Percentiles rank a stretch among this genome's conserved stretches.
These are phyloP conservation scores for Colletotrichum tropicale DNA, from an alignment of 2,329 filamentous ascomycete species.

Conservation along the genomic window DNA sequence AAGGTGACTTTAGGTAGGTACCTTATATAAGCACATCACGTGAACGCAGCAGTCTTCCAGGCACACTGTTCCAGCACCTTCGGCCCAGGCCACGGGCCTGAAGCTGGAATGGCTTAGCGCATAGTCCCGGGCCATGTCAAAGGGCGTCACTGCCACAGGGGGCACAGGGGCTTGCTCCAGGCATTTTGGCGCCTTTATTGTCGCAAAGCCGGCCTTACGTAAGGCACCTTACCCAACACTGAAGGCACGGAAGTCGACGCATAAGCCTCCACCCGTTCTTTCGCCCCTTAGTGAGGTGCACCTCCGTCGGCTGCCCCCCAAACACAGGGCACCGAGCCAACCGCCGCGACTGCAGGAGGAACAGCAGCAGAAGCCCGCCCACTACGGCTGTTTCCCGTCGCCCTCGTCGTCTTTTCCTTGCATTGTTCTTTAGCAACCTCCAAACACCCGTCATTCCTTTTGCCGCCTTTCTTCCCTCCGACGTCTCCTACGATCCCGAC, in stretches of 20 bases:
- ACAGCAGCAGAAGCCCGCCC: not conserved
- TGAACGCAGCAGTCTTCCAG: too few species aligned
- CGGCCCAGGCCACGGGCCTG: not conserved
- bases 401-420: not conserved
- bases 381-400: not conserved
- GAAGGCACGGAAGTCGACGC: not conserved
- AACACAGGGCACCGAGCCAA: not conserved
- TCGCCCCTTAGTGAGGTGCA: not conserved
- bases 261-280: not conserved
- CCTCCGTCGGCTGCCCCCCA: not conserved
- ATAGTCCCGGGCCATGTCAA: not conserved
- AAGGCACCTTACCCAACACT: not conserved
- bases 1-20: too few species aligned
- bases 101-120: not conserved
- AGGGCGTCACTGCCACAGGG: not conserved
- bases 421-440: conserved; percentile 6
- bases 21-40: too few species aligned
- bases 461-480: not conserved
- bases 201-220: not conserved
- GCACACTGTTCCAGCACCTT: not conserved
- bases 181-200: not conserved
- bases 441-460: conserved; percentile 10
- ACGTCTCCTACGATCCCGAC: not conserved
- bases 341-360: not conserved
- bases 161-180: not conserved